A percentile compares a stretch with the other conserved stretches of the same genome.
Conservation (phyloP, 768 basidiomycete genomes). For the Rhizopogon vulgaris region DNA sequence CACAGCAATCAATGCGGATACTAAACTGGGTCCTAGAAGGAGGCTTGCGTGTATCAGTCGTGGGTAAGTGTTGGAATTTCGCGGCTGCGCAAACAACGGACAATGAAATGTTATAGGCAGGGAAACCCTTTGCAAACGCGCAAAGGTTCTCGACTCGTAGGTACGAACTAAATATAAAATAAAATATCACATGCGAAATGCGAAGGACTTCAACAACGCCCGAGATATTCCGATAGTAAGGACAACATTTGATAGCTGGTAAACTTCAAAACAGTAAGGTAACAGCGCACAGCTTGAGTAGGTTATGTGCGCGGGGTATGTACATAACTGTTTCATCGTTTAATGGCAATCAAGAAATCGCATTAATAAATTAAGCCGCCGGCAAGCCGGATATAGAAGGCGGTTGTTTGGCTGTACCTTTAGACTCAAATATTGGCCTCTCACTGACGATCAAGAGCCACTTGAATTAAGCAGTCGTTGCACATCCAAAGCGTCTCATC, state of each 20-base stretch:
- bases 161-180: too few relatives aligned
- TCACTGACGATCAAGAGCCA: background rate
- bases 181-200: too few relatives aligned
- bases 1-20: background rate
- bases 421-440: constrained; percentile 11
- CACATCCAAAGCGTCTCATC: background rate
- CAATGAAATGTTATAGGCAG: too few relatives aligned
- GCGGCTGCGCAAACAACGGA: too few relatives aligned
- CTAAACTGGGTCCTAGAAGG: background rate
- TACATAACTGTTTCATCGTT: background rate
- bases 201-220: too few relatives aligned
- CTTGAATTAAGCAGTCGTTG: background rate
- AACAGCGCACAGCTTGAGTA: background rate
- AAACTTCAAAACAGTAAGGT: background rate
- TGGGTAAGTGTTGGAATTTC: too few relatives aligned
- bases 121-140: too few relatives aligned
- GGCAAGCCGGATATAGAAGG: background rate
- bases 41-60: background rate
- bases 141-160: too few relatives aligned
- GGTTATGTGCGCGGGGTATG: background rate
- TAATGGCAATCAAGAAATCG: too few relatives aligned
- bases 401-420: constrained; percentile 23
- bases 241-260: background rate
- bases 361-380: background rate
- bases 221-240: too few relatives aligned